These are phyloP conservation scores for Chalaropsis thielavioides DNA, from an alignment of 2,329 filamentous ascomycete species.

Conservation along the genomic window DNA sequence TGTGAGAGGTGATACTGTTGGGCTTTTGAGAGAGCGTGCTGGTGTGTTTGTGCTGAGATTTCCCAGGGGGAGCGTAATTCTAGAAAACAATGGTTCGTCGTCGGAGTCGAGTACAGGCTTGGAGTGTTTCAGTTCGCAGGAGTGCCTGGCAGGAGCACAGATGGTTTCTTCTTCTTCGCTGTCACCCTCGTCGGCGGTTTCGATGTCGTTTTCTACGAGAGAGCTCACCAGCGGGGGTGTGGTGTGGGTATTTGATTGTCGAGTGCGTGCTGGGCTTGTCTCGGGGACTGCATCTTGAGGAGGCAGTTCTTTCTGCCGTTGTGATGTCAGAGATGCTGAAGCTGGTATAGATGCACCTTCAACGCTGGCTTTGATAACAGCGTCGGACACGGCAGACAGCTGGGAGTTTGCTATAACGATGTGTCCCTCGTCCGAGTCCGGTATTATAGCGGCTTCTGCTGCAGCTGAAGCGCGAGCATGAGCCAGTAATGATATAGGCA, in stretches of 20 bases:
- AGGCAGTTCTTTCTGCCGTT: neutral
- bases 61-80: constrained; percentile 6
- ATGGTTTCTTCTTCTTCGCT: constrained; percentile 1
- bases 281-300: constrained; percentile 15
- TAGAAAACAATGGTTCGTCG: constrained; percentile 10
- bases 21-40: constrained; percentile 8
- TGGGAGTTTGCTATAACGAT: constrained; percentile 14
- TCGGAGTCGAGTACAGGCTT: neutral
- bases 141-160: neutral
- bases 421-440: constrained; percentile 6
- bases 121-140: neutral
- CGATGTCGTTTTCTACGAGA: neutral
- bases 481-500: neutral
- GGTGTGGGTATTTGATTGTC: neutral
- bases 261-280: constrained; percentile 11
- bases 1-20: constrained; percentile 13
- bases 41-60: neutral
- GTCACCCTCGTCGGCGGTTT: neutral
- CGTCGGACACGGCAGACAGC: neutral
- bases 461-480: neutral
- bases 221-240: neutral
- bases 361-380: constrained; percentile 6
- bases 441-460: constrained; percentile 2
- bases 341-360: neutral
- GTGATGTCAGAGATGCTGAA: neutral